Percentiles rank a stretch among this genome's conserved stretches.
Evolutionary conservation across 2,329 filamentous ascomycete genomes (phyloP).

Genomic region (Eutypella sp.): DNA sequence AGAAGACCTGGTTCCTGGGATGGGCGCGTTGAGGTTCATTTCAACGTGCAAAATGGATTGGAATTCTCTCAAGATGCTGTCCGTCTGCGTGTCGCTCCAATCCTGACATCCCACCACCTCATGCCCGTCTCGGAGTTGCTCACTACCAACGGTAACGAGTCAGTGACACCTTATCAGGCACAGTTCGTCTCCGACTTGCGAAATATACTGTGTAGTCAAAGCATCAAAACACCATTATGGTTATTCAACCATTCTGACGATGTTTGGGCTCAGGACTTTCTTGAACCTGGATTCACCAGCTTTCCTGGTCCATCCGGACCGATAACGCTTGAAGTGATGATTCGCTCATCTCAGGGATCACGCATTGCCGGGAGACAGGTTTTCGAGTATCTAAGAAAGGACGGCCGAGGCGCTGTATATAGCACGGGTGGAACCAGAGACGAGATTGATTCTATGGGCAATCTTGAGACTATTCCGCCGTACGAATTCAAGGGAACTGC

Average conservation of each 20-base stretch:
- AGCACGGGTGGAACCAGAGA: background rate
- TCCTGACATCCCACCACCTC: slow-evolving; percentile 4
- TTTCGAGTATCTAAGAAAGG: slow-evolving; percentile 28
- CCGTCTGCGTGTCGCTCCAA: slow-evolving; percentile 4
- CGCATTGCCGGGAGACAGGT: slow-evolving; percentile 27
- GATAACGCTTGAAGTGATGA: slow-evolving; percentile 27
- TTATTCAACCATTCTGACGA: slow-evolving; percentile 21
- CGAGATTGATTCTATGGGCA: slow-evolving; percentile 14
- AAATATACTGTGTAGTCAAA: background rate
- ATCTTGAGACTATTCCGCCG: slow-evolving; percentile 35
- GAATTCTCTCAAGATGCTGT: slow-evolving; percentile 1
- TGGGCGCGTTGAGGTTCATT: background rate
- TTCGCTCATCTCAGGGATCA: slow-evolving; percentile 24
- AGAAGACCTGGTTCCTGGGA: background rate
- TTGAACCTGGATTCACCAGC: slow-evolving; percentile 33
- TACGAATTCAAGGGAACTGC: slow-evolving; percentile 20
- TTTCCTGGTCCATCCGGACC: slow-evolving; percentile 33
- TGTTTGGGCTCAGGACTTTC: slow-evolving; percentile 34
- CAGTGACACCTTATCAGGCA: slow-evolving; percentile 1
- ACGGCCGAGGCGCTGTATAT: background rate
- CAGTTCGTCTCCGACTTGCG: background rate
- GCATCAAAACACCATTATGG: slow-evolving; percentile 2
- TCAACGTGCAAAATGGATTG: slow-evolving; percentile 1
- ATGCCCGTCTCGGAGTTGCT: slow-evolving; percentile 4
- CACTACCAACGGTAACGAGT: slow-evolving; percentile 1